Base-by-base conservation (phyloP, 2,329 filamentous ascomycete genomes). In the Arthrobotrys megalospora region DNA sequence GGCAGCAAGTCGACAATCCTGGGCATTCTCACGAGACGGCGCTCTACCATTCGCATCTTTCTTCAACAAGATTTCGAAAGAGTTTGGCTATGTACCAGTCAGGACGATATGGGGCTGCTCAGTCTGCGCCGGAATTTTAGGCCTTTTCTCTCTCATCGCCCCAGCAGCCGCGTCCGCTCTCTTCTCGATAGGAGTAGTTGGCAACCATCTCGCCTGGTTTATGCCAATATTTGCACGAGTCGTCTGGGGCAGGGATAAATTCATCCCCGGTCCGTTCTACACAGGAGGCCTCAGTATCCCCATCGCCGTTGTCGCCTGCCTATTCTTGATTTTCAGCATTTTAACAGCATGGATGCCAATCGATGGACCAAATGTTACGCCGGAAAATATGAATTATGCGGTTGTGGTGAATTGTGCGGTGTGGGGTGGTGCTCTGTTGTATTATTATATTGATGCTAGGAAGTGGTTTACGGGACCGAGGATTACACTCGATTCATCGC, bases 1-100 rank as follows among this genome's bases (percentile, higher is more conserved):
- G 2, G 89, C 89, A 0, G 88, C 87, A 3, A 89, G 88, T 5
- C 86, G 89, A 5, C 89, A 91, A 83, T 86, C 85, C 34, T 91
- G 89, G 89, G 89, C 89, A 0, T 91, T 91, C 82, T 88, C 88
- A 7, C 86, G 89, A 24, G 89, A 91, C 80, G 88, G 88, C 1
- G 89, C 89, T 0, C 85, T 91, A 0, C 89, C 89, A 0, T 90
- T 90, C 82, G 89, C 88, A 1, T 82, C 79, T 4, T 89, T 88
- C 83, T 88, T 90, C 83, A 85, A 88, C 36, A 85, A 86, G 6
- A 88, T 90, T 81, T 88, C 86, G 79, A 86, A 86, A 75, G 84
- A 84, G 1, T 86, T 90, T 47, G 87, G 87, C 10, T 89, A 87
- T 80, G 90, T 90, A 65, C 89, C 89, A 0, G 84, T 90, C 8